Evolutionary conservation across 2,329 filamentous ascomycete genomes (phyloP).

Genomic region (Mycosphaerelloides madeirae): DNA sequence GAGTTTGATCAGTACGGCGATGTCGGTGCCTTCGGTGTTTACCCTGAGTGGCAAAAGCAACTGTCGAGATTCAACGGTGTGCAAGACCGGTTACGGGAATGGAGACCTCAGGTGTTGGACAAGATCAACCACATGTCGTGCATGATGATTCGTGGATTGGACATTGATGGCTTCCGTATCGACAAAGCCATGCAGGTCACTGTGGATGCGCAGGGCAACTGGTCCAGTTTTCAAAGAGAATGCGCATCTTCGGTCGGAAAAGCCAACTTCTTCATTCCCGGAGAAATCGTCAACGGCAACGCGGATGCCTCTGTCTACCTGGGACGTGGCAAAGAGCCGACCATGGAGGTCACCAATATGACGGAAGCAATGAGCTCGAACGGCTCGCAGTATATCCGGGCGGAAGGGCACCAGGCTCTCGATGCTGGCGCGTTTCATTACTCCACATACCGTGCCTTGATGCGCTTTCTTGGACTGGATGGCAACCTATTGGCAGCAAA

Average conservation of each 20-base stretch:
- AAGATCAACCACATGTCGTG: constrained; percentile 60
- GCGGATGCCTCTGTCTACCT: constrained; percentile 57
- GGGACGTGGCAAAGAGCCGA: constrained; percentile 57
- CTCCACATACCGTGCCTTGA: constrained; percentile 58
- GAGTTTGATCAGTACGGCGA: constrained; percentile 63
- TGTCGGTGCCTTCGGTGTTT: constrained; percentile 59
- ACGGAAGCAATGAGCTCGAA: constrained; percentile 48
- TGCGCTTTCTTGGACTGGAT: constrained; percentile 57
- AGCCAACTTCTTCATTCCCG: constrained; percentile 59
- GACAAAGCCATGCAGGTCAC: constrained; percentile 64
- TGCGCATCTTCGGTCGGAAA: constrained; percentile 57
- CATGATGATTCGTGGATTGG: constrained; percentile 58
- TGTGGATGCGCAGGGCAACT: constrained; percentile 56
- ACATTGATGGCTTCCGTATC: constrained; percentile 63
- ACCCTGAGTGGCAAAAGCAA: constrained; percentile 59
- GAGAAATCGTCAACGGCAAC: constrained; percentile 61
- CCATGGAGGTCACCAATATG: constrained; percentile 47
- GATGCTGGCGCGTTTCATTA: constrained; percentile 61
- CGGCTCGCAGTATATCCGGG: constrained; percentile 50
- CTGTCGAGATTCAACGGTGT: constrained; percentile 63
- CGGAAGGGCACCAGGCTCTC: constrained; percentile 49
- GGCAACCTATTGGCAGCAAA: constrained; percentile 52
- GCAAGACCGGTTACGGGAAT: constrained; percentile 63
- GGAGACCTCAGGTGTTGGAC: constrained; percentile 54
- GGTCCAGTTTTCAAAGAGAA: constrained; percentile 52